Evolutionary conservation across 1,139 yeast species (phyloP), one percentile per base, ranked within the genome.

Genomic region (Saccharomycopsis phalli): DNA sequence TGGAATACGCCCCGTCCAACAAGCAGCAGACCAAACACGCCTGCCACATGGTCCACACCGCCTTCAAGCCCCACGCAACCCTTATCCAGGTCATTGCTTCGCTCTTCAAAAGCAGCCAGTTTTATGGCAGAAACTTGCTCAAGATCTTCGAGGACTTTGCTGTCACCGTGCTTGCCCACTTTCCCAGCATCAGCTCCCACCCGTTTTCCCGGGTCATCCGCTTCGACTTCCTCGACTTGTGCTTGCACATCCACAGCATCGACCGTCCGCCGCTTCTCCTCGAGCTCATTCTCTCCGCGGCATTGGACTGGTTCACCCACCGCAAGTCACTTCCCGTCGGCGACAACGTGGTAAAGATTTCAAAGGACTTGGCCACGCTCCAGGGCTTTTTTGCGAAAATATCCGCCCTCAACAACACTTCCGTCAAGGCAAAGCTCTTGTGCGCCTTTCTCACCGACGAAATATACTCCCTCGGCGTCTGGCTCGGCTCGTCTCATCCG

Each of bases 1-100:
- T 91, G 98, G 94, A 84, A 51, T 93, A 93, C 54, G 66, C 87
- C 1, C 97, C 98, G 13, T 77, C 94, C 39, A 80, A 82, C 59
- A 77, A 75, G 50, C 67, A 66, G 34, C 68, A 64, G 7, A 68
- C 79, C n/a, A 71, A 74, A 45, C 70, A 70, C 48, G 59, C 66
- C 27, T 76, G 86, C 1, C 58, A 60, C 3, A 48, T 58, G 3
- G 74, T 75, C 0, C 64, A 68, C 6, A 63, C 68, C 40, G 59
- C 67, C n/a, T 67, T 86, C 51, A 80, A 78, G 43, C 84, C 94
- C 1, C 97, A 91, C 57, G 61, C 74, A 38, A 69, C 71, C 48
- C 67, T 91, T 21, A 74, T 84, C 41, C 65, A 75, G 41, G 71
- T 87, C 54, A 71, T 91, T 51, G 61, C 78, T 2, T 81, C 94